Evolutionary conservation across 129 eudicot species (phyloP), one percentile per base, ranked within the genome.

Genomic region (Chrysanthemum makinoi): DNA sequence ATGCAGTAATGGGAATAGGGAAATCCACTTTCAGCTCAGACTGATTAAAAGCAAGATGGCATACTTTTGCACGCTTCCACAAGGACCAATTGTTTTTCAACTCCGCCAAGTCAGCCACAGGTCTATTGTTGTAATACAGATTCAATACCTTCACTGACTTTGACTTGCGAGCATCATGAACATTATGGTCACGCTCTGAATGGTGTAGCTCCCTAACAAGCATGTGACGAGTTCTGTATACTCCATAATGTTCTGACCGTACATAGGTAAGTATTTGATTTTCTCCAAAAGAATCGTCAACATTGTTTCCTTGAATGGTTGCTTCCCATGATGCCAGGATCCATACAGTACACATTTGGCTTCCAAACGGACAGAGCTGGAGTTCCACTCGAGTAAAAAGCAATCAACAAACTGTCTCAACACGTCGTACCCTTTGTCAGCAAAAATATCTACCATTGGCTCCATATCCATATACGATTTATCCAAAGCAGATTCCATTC

Each of bases 161-260:
- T 17, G 99, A 87, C 84, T 88, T 95, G 2, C 99, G 96, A 70
- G 99, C 97, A 88, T 95, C 99, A 81, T 95, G 97, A 68, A 95
- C 99, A 83, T 90, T 95, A 95, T 95, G 66, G 89, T 86, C 62
- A 95, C 97, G 74, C 96, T 86, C 77, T 95, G 99, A 71, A 95
- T 95, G 52, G 99, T 88, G 75, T 95, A 95, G 86, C 97, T 90
- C 54, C 97, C 99, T 70, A 90, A 77, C 85, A 95, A 84, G 72
- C 65, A 75, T 17, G 96, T 84, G 63, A 95, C 74, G 3, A 95
- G 92, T 72, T 95, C 96, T 30, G 94, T 90, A 76, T 88, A 95
- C 83, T 90, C 99, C 69, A 81, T 72, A 52, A 95, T 87, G 74
- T 95, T 95, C 81, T 88, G 99, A 58, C 99, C 99, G 80, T 90